These are phyloP conservation scores for Proteromonas lacertae DNA, from an alignment of 352 stramenopile genomes.

Conservation along the genomic window DNA sequence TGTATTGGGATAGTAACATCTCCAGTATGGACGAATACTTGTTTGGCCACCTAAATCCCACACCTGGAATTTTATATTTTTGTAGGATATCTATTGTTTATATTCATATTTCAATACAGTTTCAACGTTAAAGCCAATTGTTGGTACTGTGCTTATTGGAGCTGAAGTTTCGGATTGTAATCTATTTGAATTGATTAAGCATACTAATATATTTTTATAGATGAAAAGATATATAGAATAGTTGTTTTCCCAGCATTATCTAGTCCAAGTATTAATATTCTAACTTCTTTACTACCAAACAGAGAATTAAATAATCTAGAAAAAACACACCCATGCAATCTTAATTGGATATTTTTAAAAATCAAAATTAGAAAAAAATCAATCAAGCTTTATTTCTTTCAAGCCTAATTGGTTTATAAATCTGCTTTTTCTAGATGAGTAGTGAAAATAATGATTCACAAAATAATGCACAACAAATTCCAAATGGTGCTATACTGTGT, in stretches of 20 bases:
- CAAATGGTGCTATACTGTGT: too few species aligned
- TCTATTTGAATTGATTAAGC: slow-evolving; percentile 7
- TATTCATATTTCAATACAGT: too few species aligned
- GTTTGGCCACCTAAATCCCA: slow-evolving; percentile 98
- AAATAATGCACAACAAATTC: too few species aligned
- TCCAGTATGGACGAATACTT: slow-evolving; percentile 96
- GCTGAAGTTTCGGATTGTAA: slow-evolving; percentile 25
- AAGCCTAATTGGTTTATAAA: too few species aligned
- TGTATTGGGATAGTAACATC: slow-evolving; percentile 97
- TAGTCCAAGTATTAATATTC: slow-evolving; percentile 96
- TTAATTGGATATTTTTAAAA: too few species aligned
- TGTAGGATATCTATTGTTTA: too few species aligned
- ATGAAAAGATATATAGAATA: slow-evolving; percentile 41
- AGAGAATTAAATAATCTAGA: slow-evolving; percentile 78
- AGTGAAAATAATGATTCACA: too few species aligned
- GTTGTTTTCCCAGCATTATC: slow-evolving; percentile 98
- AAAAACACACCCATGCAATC: too few species aligned
- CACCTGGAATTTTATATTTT: slow-evolving; percentile 60
- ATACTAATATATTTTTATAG: slow-evolving; percentile 23
- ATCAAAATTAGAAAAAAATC: too few species aligned
- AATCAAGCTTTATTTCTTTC: too few species aligned
- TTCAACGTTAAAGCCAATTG: slow-evolving; percentile 81
- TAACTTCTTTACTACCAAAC: slow-evolving; percentile 94
- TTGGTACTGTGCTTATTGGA: slow-evolving; percentile 91
- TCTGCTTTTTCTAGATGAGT: too few species aligned